Base-by-base conservation (phyloP, 208 protist species). In the Leishmania guyanensis region DNA sequence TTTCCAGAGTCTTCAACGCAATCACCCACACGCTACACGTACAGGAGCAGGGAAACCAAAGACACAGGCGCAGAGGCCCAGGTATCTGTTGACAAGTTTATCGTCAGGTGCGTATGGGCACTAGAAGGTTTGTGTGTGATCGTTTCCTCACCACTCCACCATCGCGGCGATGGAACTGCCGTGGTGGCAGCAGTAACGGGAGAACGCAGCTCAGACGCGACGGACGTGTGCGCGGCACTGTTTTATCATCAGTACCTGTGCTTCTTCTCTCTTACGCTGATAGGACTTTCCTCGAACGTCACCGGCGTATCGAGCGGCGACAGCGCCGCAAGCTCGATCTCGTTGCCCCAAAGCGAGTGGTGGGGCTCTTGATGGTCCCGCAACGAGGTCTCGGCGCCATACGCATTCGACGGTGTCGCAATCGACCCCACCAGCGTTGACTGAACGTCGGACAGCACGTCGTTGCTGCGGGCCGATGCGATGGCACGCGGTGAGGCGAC, bases 361-460 rank as follows among this genome's bases (percentile, higher is more conserved):
- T 36, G 77, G 77, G 54, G 22, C 48, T 72, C 66, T 6, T 70
- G 60, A 48, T 78, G 74, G 20, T 78, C 77, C 51, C 64, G 72
- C 62, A 68, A 43, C 29, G 72, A 29, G 0, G 12, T 36, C 46
- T 8, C 2, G 4, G 73, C 29, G 79, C 51, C 51, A 78, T 90
- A 92, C 73, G 90, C 90, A 77, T 86, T 86, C 20, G 89, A 90
- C 29, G 91, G 91, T 8, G 91, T 95, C 33, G 50, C 70, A 29
- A 96, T 93, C 46, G 88, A 89, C 75, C 93, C 88, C 22, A 93
- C 78, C 9, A 92, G 78, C 17, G 87, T 90, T 43, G 75, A 89
- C 51, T 89, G 84, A 5, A 75, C 82, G 14, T 73, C 75, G 20
- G 88, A 91, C 54, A 95, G 50, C 36, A 84, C 86, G 60, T 92